Conservation (phyloP, 2,329 filamentous ascomycete genomes). For the Phaeophleospora eucalypticola region DNA sequence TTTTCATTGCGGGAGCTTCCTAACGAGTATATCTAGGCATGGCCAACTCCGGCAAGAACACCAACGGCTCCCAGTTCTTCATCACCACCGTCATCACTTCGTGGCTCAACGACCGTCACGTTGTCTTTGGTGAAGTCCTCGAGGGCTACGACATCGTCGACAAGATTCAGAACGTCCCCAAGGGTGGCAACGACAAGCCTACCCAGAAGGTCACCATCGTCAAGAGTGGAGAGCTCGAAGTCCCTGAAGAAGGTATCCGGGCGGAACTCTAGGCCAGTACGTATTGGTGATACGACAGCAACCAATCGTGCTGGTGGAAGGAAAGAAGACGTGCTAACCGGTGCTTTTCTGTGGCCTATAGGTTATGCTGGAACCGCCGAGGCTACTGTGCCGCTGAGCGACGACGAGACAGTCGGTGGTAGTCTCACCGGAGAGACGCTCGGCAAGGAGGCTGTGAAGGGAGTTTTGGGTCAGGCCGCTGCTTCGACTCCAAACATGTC, state of each 20-base stretch:
- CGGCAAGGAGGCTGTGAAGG: constrained; percentile 12
- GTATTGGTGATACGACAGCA: constrained; percentile 8
- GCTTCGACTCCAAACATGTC: constrained; percentile 20
- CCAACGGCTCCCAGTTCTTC: constrained; percentile 88
- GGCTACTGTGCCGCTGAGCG: constrained; percentile 38
- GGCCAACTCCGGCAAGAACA: constrained; percentile 81
- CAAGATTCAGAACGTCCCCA: constrained; percentile 70
- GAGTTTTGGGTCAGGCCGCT: constrained; percentile 12
- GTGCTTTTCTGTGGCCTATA: constrained; percentile 25
- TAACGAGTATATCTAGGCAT: constrained; percentile 51
- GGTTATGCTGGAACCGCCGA: constrained; percentile 44
- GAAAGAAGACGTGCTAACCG: constrained; percentile 7
- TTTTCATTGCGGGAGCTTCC: not conserved
- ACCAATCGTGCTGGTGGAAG: constrained; percentile 9
- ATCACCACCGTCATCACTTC: constrained; percentile 78
- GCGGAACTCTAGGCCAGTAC: constrained; percentile 68
- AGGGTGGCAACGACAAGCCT: constrained; percentile 65
- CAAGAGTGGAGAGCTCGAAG: constrained; percentile 79
- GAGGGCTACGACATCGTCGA: constrained; percentile 79
- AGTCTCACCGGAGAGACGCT: constrained; percentile 9
- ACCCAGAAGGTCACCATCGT: constrained; percentile 66
- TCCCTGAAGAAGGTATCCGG: constrained; percentile 88
- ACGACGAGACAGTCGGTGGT: constrained; percentile 34
- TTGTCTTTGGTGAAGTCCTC: constrained; percentile 84
- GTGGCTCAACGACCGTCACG: constrained; percentile 80